Base-by-base conservation (phyloP, 1,284 basidiomycete genomes). In the Sphaerobolus stellatus region DNA sequence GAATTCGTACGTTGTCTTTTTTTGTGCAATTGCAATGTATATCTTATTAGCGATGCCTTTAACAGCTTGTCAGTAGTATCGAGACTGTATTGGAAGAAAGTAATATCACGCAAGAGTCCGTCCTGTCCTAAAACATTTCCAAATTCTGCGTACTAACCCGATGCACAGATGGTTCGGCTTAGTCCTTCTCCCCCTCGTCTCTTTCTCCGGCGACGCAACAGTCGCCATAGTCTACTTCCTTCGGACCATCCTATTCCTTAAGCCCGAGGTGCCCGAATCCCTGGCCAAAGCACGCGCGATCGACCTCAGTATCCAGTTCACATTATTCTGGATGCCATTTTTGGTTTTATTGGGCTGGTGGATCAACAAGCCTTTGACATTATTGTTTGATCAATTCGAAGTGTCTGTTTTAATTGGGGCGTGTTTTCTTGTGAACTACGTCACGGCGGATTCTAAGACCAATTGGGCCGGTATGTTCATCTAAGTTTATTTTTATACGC, bases 151-250 rank as follows among this genome's bases (percentile, higher is more conserved):
- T n/a, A n/a, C n/a, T n/a, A n/a, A n/a, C n/a, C n/a, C n/a, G n/a
- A n/a, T n/a, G n/a, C n/a, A 9, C 56, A 83, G 82, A 61, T 87
- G 83, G 83, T 86, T 88, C 62, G 86, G 86, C 24, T 69, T 88
- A 54, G 75, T 88, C 48, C 71, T 89, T 5, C 75, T 88, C 1
- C 86, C 86, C 0, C 68, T 88, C 49, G 76, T 86, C 13, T 87
- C 86, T 3, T 89, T 84, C 68, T 79, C 82, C 4, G 84, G 82
- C 2, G 84, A 88, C 63, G 86, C 82, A 36, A 68, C 74, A 14
- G 72, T 87, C 29, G 78, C 83, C 0, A 66, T 81, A 33, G 69
- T 77, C 13, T 82, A 75, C 65, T 84, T 83, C 66, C 20, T 77
- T 18, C 73, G 60, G 27, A 61, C 60, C 5, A 36, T 58, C 13